phyloP scores from a whole-genome alignment of 2,329 filamentous ascomycete species.

The Diaporthe helianthi region DNA sequence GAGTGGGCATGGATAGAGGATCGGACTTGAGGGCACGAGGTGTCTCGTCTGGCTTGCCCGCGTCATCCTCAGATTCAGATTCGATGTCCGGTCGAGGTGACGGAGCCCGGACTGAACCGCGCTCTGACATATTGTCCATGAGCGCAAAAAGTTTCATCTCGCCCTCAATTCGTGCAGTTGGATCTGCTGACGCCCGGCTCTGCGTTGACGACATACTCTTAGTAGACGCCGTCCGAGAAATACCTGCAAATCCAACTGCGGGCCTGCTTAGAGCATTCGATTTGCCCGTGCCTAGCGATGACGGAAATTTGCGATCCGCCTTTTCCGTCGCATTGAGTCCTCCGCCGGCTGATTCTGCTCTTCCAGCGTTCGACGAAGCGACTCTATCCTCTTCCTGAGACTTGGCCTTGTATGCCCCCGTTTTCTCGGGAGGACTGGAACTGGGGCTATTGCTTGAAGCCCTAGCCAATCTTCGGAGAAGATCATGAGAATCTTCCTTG shows the following conservation, averaged over 20 bases:
- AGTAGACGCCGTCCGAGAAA: constrained; percentile 31
- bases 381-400: constrained; percentile 32
- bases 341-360: not conserved
- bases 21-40: constrained; percentile 55
- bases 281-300: constrained; percentile 7
- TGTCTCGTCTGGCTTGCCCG: constrained; percentile 50
- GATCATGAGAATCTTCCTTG: constrained; percentile 53
- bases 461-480: constrained; percentile 57
- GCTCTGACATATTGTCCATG: constrained; percentile 61
- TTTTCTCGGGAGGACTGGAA: constrained; percentile 48
- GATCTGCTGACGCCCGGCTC: constrained; percentile 47
- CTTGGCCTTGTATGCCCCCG: constrained; percentile 35
- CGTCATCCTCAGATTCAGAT: constrained; percentile 38
- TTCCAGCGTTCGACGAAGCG: too few species aligned
- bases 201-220: constrained; percentile 31
- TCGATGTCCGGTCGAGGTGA: constrained; percentile 52
- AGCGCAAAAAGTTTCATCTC: constrained; percentile 65
- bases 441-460: constrained; percentile 48
- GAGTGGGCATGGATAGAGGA: constrained; percentile 58
- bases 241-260: constrained; percentile 55
- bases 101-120: constrained; percentile 58
- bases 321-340: not conserved
- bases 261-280: constrained; percentile 42
- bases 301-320: not conserved
- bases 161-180: constrained; percentile 62